Evolutionary conservation across 768 basidiomycete genomes (phyloP).

Genomic region (Naganishia kalamii): DNA sequence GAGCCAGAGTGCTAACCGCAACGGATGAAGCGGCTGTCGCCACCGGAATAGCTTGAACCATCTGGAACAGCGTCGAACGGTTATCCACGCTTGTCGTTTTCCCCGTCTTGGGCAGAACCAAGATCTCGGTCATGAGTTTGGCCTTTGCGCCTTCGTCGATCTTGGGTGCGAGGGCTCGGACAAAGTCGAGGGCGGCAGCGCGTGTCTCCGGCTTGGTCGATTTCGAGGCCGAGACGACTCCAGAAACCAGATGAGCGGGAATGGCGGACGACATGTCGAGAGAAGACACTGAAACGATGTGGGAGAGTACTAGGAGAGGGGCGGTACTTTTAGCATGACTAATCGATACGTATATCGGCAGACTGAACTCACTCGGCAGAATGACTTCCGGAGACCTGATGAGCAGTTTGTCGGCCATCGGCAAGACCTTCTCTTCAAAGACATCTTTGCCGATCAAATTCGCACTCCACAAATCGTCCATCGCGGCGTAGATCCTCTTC

Average conservation of each 20-base stretch:
- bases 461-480: conserved; percentile 59
- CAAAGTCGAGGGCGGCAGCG: conserved; percentile 55
- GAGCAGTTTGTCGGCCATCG: conserved; percentile 70
- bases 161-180: conserved; percentile 50
- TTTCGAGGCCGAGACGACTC: conserved; percentile 43
- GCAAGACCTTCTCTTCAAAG: conserved; percentile 56
- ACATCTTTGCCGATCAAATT: conserved; percentile 53
- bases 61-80: conserved; percentile 68
- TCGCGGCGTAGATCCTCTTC: conserved; percentile 51
- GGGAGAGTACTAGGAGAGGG: conserved; percentile 51
- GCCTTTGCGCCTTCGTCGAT: conserved; percentile 46
- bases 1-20: conserved; percentile 48
- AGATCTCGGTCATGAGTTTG: conserved; percentile 58
- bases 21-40: conserved; percentile 53
- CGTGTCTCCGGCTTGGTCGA: conserved; percentile 65
- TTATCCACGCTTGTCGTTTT: conserved; percentile 87
- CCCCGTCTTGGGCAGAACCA: conserved; percentile 68
- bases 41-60: conserved; percentile 59
- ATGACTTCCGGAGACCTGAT: conserved; percentile 74
- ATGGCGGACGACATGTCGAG: conserved; percentile 59
- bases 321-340: conserved; percentile 15
- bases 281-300: conserved; percentile 57
- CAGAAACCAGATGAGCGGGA: conserved; percentile 55
- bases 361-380: conserved; percentile 56
- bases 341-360: conserved; percentile 12